These are phyloP conservation scores for Pleurostoma richardsiae DNA, from an alignment of 2,329 filamentous ascomycete species.

Conservation along the genomic window DNA sequence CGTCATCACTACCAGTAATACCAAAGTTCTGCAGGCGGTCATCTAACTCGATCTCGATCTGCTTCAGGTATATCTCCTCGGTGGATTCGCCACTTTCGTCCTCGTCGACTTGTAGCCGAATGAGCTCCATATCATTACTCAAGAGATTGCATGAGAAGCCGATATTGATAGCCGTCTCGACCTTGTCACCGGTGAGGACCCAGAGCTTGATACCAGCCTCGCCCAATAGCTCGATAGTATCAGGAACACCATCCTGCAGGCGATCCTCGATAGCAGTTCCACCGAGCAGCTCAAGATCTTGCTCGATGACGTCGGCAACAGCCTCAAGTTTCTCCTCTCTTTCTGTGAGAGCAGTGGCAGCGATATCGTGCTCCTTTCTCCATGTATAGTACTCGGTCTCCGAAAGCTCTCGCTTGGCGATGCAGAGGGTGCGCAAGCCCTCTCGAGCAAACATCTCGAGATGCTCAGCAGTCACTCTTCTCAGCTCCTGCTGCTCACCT, in stretches of 20 bases:
- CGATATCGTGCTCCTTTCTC: conserved; percentile 82
- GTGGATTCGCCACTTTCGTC: conserved; percentile 49
- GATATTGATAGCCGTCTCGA: conserved; percentile 99
- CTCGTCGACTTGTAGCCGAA: conserved; percentile 81
- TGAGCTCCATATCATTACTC: conserved; percentile 95
- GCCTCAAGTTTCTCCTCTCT: conserved; percentile 91
- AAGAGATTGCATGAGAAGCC: conserved; percentile 98
- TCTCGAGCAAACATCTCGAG: conserved; percentile 96
- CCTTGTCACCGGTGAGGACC: conserved; percentile 97
- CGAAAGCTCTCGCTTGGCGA: conserved; percentile 74
- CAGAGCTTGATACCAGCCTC: conserved; percentile 96
- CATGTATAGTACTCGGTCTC: conserved; percentile 82
- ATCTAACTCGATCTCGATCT: conserved; percentile 68
- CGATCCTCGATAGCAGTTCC: conserved; percentile 97
- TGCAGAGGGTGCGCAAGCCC: conserved; percentile 89
- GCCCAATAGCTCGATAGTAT: conserved; percentile 86
- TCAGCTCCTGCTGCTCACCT: conserved; percentile 80
- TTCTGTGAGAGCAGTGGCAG: conserved; percentile 75
- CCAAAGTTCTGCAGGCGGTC: conserved; percentile 67
- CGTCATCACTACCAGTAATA: conserved; percentile 79
- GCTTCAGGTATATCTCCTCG: conserved; percentile 45
- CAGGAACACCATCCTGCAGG: conserved; percentile 92
- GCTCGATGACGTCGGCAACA: conserved; percentile 86
- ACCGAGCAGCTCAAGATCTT: conserved; percentile 79
- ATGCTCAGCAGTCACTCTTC: conserved; percentile 82